Evolutionary conservation across 805 yeast species (phyloP).

Genomic region (Wickerhamiella sergipiensis): DNA sequence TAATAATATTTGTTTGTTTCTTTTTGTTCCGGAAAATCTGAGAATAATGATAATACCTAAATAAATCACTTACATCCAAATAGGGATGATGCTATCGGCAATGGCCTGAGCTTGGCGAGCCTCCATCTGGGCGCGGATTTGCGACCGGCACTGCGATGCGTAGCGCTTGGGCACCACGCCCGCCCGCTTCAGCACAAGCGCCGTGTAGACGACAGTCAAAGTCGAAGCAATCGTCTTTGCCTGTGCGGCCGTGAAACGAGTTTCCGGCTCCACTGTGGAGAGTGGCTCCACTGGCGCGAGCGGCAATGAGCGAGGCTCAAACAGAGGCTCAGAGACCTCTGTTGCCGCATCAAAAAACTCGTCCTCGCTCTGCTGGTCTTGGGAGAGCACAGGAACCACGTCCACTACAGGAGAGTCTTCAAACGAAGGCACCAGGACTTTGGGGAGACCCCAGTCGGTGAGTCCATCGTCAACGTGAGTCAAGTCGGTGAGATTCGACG

Average conservation of each 20-base stretch:
- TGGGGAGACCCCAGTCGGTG: slow-evolving; percentile 22
- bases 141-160: neutral
- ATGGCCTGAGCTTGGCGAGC: neutral
- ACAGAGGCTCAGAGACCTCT: neutral
- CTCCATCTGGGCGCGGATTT: neutral
- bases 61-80: neutral
- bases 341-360: slow-evolving; percentile 2
- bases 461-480: slow-evolving; percentile 18
- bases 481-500: slow-evolving; percentile 7
- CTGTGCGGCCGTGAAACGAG: neutral
- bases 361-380: neutral
- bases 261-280: too few species aligned
- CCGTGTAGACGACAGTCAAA: slow-evolving; percentile 7
- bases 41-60: neutral
- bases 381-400: neutral
- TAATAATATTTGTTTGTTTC: too few species aligned
- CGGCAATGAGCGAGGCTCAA: too few species aligned
- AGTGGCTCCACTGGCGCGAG: too few species aligned
- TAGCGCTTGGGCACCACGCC: neutral
- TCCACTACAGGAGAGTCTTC: neutral
- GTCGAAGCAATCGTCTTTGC: slow-evolving; percentile 2
- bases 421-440: slow-evolving; percentile 7
- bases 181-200: slow-evolving; percentile 1
- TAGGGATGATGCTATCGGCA: neutral
- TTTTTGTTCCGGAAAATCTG: too few species aligned